A percentile compares a stretch with the other conserved stretches of the same genome.
Evolutionary conservation across 106 monocot species (phyloP).

Genomic region (Hemerocallis citrina): DNA sequence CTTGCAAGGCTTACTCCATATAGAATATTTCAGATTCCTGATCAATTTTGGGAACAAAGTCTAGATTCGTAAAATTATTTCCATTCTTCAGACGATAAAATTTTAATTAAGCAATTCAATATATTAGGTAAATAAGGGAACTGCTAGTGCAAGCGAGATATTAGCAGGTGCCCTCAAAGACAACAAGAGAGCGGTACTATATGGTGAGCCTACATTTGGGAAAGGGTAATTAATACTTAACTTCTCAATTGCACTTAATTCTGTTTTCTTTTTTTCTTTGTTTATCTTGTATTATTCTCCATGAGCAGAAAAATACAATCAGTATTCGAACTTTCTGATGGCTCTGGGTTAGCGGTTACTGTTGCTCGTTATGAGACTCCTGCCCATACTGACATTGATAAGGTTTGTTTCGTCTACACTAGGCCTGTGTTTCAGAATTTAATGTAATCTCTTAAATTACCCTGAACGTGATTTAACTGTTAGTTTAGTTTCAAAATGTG

Average conservation of each 20-base stretch:
- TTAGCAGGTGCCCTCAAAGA: conserved; percentile 97
- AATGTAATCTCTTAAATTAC: background rate
- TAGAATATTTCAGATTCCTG: background rate
- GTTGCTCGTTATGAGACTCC: conserved; percentile 99
- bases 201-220: conserved; percentile 95
- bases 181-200: conserved; percentile 88
- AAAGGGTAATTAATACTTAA: conserved; percentile 58
- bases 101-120: background rate
- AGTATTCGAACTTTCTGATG: conserved; percentile 93
- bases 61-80: background rate
- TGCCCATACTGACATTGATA: conserved; percentile 86
- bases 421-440: background rate
- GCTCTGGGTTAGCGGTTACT: conserved; percentile 89
- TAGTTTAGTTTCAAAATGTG: background rate
- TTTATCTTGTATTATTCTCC: conserved; percentile 10
- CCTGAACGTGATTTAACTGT: background rate
- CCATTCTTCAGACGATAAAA: background rate
- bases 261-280: background rate
- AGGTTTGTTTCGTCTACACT: conserved; percentile 34
- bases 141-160: conserved; percentile 99
- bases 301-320: conserved; percentile 90
- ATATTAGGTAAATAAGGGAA: conserved; percentile 90
- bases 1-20: background rate
- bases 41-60: background rate
- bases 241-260: background rate